phyloP scores from a whole-genome alignment of 768 basidiomycete genomes.

The Psilocybe cyanescens region DNA sequence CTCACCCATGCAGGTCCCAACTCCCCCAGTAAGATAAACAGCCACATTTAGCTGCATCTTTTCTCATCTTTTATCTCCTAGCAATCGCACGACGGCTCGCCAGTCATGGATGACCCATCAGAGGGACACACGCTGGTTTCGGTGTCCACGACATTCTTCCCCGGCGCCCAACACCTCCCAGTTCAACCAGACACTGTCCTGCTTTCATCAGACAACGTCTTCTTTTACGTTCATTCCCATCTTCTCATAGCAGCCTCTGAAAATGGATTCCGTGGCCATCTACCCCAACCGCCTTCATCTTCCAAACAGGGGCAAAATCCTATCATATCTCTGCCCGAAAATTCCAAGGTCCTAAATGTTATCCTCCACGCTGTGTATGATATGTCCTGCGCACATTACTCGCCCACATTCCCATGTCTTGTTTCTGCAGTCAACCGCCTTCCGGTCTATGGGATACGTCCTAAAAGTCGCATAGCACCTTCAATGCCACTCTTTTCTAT shows the following conservation, averaged over 20 bases:
- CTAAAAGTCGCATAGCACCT: slow-evolving; percentile 50
- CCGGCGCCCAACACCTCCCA: slow-evolving; percentile 61
- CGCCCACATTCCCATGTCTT: slow-evolving; percentile 66
- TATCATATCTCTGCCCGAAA: slow-evolving; percentile 63
- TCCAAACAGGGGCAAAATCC: slow-evolving; percentile 48
- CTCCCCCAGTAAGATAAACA: slow-evolving; percentile 57
- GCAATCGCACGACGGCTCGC: slow-evolving; percentile 52
- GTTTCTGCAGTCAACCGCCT: slow-evolving; percentile 59
- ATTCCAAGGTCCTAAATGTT: slow-evolving; percentile 68
- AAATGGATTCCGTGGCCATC: slow-evolving; percentile 64
- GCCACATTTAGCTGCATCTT: neutral
- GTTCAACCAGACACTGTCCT: slow-evolving; percentile 67
- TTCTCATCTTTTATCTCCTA: slow-evolving; percentile 22
- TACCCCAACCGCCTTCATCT: slow-evolving; percentile 45
- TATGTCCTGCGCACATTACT: slow-evolving; percentile 75
- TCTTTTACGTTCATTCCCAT: slow-evolving; percentile 79
- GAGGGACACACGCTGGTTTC: slow-evolving; percentile 58
- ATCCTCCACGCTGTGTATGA: slow-evolving; percentile 75
- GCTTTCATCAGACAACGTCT: slow-evolving; percentile 75
- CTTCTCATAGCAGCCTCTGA: slow-evolving; percentile 60
- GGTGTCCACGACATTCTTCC: slow-evolving; percentile 83
- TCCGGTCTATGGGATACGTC: slow-evolving; percentile 60
- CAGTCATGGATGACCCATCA: slow-evolving; percentile 37
- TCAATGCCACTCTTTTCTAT: slow-evolving; percentile 58
- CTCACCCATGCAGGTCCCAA: slow-evolving; percentile 53